phyloP scores from a whole-genome alignment of 208 protist species.

The Trichomonas vaginalis region DNA sequence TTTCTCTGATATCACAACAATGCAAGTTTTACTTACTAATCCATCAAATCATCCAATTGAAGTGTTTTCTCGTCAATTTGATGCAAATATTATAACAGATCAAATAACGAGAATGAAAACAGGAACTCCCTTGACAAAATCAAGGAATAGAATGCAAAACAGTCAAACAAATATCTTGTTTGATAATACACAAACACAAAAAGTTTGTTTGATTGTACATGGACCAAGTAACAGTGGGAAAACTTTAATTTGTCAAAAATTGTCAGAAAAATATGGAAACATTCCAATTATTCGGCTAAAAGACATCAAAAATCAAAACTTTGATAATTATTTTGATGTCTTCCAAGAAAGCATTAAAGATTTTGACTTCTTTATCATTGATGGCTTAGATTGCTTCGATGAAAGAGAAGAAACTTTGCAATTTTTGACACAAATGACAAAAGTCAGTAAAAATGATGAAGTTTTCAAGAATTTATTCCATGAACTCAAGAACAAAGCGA shows the following conservation, averaged over 20 bases:
- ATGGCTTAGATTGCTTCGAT: not conserved
- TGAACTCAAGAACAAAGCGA: not conserved
- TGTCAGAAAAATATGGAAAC: not conserved
- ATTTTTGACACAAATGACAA: not conserved
- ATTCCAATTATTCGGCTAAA: not conserved
- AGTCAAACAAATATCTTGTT: not conserved
- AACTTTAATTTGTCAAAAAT: not conserved
- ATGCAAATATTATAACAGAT: not conserved
- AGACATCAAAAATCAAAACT: not conserved
- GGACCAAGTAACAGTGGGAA: not conserved
- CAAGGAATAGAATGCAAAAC: not conserved
- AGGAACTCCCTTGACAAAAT: not conserved
- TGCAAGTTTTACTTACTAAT: not conserved
- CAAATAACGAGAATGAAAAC: not conserved
- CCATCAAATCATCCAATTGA: not conserved
- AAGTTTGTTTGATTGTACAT: not conserved
- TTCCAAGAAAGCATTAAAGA: not conserved
- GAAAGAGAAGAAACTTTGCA: not conserved
- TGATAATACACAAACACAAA: not conserved
- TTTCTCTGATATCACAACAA: not conserved
- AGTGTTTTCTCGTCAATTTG: not conserved
- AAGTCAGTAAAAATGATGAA: not conserved
- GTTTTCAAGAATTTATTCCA: not conserved
- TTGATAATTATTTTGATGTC: not conserved
- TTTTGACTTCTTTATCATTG: not conserved